Evolutionary conservation across 768 basidiomycete genomes (phyloP), one percentile per base, ranked within the genome.

Genomic region (Mycena haematopus): DNA sequence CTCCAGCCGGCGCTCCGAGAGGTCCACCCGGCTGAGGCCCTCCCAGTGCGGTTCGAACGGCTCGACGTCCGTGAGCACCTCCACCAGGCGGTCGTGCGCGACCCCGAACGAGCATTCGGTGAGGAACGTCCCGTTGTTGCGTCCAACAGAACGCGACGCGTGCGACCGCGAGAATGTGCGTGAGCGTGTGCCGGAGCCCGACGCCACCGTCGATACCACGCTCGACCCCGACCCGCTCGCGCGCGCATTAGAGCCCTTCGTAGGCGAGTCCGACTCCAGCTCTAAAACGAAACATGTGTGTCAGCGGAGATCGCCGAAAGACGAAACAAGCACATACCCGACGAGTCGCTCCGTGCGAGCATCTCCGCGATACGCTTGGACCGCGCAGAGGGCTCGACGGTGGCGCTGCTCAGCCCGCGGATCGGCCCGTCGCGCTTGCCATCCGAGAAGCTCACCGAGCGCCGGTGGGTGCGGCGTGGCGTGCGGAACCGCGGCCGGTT

Each of bases 21-120:
- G 78, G 72, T 98, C 89, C 67, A 99, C 88, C 25, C 78, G 75
- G 58, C 70, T 79, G 62, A 99, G 76, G 42, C 84, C 80, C 69
- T 98, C 96, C 97, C 97, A 99, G 72, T 93, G 83, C 24, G 96
- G 95, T 71, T 95, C 93, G 75, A 92, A 97, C 21, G 96, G 95
- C 71, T 95, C 90, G 14, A 95, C 87, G 70, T 98, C 95, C 45
- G 96, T 98, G 71, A 99, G 93, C 69, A 93, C 88, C 73, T 92
- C 86, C 2, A 99, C 90, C 6, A 99, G 84, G 47, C 86, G 85
- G 72, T 98, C 96, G 69, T 93, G 93, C n/a, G 95, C 85, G 46
- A 98, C 88, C 17, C 86, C 94, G 72, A 99, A 99, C 44, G 96
- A 98, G 72, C 96, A 98, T 72, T 99, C 96, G 13, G 96, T 99